These are phyloP conservation scores for Echites panduratus DNA, from an alignment of 257 asterid species.

Conservation along the genomic window DNA sequence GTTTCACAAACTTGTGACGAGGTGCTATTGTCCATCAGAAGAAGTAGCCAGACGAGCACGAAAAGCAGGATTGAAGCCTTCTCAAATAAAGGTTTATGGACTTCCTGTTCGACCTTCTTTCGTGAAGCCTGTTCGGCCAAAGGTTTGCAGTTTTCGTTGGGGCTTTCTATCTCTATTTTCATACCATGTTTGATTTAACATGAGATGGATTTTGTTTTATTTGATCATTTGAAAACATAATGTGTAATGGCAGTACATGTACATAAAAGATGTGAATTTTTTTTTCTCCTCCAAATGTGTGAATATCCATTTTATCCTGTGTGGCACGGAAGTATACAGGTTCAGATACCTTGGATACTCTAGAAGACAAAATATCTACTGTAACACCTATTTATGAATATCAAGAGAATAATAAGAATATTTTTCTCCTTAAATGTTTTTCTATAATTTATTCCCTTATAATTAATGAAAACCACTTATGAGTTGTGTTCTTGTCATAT, in stretches of 20 bases:
- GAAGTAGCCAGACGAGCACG: slow-evolving; percentile 93
- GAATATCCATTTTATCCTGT: too few relatives aligned
- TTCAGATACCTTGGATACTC: too few relatives aligned
- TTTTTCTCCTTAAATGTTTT: too few relatives aligned
- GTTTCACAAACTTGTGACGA: slow-evolving; percentile 99
- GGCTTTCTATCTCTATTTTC: not conserved
- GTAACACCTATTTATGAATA: too few relatives aligned
- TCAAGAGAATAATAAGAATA: too few relatives aligned
- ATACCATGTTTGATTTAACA: not conserved
- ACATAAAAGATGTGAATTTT: not conserved
- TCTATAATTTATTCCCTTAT: too few relatives aligned
- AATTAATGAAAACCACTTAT: too few relatives aligned
- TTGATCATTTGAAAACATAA: not conserved
- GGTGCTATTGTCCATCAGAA: slow-evolving; percentile 95
- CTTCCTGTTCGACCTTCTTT: slow-evolving; percentile 98
- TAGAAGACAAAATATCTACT: too few relatives aligned
- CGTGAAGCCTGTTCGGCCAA: slow-evolving; percentile 73
- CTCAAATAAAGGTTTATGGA: slow-evolving; percentile 88
- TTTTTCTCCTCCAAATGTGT: not conserved
- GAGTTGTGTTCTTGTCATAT: too few relatives aligned
- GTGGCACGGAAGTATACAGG: too few relatives aligned
- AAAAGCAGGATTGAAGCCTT: slow-evolving; percentile 78
- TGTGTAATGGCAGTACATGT: not conserved
- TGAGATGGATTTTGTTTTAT: not conserved
- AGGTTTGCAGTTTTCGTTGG: slow-evolving; percentile 40